Percentiles rank a stretch among this genome's conserved stretches.
These are phyloP conservation scores for Venturia oleaginea DNA, from an alignment of 2,329 filamentous ascomycete genomes.

Conservation along the genomic window DNA sequence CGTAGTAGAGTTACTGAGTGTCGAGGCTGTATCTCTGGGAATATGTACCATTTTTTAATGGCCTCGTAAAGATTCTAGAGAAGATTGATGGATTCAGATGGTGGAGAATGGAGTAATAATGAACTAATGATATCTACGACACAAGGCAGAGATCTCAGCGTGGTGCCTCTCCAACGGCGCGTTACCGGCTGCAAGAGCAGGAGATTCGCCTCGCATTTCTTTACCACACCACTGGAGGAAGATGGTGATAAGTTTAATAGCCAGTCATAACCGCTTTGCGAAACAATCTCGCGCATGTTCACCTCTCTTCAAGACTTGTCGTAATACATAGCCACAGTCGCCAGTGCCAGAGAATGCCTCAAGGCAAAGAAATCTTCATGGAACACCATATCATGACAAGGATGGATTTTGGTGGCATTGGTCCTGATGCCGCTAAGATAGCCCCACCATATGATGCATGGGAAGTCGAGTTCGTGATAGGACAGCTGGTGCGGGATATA, in stretches of 20 bases:
- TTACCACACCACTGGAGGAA: background rate
- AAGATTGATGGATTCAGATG: background rate
- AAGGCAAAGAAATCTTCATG: background rate
- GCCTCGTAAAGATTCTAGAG: background rate
- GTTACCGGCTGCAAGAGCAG: slow-evolving; percentile 5
- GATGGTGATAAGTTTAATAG: background rate
- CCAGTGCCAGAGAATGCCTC: background rate
- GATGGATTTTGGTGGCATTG: background rate
- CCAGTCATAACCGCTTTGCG: background rate
- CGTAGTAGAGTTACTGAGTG: background rate
- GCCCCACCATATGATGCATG: background rate
- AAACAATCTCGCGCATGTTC: background rate
- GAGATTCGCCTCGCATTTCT: background rate
- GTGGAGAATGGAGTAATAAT: background rate
- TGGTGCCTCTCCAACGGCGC: slow-evolving; percentile 1
- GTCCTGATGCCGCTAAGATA: background rate
- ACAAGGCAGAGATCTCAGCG: background rate
- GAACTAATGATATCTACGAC: background rate
- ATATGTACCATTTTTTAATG: background rate
- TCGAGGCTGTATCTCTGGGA: background rate
- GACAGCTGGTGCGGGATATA: background rate
- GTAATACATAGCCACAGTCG: background rate
- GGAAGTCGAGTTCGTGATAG: background rate
- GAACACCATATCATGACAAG: background rate
- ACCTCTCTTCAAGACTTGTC: background rate